Evolutionary conservation across 805 yeast genomes (phyloP).

Genomic region (Wickerhamiella australiensis): DNA sequence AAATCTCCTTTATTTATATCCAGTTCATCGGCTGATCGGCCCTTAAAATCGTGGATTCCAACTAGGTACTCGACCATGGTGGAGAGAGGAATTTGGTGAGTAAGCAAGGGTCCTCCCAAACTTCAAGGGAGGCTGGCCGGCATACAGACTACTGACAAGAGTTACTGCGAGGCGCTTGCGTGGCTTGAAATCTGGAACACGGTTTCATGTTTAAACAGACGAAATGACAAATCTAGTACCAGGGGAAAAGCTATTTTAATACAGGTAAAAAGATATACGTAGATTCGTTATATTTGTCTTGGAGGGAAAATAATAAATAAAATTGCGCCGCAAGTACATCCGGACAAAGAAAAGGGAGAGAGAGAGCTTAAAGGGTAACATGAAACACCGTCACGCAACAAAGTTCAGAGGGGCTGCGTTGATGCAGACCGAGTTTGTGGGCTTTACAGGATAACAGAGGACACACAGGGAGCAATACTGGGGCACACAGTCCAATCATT

Average conservation of each 20-base stretch:
- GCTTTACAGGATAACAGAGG: too few relatives aligned
- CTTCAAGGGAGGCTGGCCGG: background rate
- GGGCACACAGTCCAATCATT: too few relatives aligned
- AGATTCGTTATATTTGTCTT: too few relatives aligned
- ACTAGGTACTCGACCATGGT: constrained; percentile 24
- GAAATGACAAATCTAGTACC: too few relatives aligned
- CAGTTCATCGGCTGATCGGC: constrained; percentile 83
- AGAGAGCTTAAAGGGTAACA: background rate
- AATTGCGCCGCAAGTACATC: too few relatives aligned
- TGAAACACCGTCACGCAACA: background rate
- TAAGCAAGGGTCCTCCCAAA: background rate
- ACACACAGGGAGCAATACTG: too few relatives aligned
- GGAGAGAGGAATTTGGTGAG: background rate
- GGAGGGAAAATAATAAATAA: background rate
- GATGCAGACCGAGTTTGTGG: too few relatives aligned
- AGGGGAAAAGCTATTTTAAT: too few relatives aligned
- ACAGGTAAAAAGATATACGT: too few relatives aligned
- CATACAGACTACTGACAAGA: background rate
- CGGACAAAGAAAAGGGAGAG: background rate
- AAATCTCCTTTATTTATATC: constrained; percentile 70
- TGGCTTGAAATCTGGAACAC: background rate
- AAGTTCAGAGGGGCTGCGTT: too few relatives aligned
- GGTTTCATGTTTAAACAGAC: background rate
- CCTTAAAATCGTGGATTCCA: constrained; percentile 77
- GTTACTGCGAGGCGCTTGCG: too few relatives aligned